Conservation (phyloP, 805 yeast species). For the Saccharomycopsis olivae region DNA sequence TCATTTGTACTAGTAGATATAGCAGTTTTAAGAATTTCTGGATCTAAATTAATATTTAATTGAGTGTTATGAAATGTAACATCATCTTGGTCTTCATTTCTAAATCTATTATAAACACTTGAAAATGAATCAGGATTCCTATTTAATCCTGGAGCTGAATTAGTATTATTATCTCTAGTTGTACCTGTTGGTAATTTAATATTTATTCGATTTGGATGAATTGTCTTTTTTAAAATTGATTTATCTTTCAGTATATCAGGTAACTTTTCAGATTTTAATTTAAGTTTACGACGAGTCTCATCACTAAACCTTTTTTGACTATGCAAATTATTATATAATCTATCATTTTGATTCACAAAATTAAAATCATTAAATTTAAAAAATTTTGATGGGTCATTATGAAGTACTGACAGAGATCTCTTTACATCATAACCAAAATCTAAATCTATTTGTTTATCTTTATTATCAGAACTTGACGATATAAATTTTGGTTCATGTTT, state of each 20-base stretch:
- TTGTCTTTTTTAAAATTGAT: constrained; percentile 9
- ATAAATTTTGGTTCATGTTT: constrained; percentile 14
- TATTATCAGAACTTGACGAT: not conserved
- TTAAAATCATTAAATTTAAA: constrained; percentile 18
- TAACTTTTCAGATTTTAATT: constrained; percentile 15
- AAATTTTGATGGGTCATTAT: constrained; percentile 12
- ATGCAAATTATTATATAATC: constrained; percentile 12
- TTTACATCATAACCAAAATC: constrained; percentile 14
- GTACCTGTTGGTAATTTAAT: not conserved
- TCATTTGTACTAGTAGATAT: not conserved
- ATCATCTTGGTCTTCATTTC: constrained; percentile 17
- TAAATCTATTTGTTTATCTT: constrained; percentile 9
- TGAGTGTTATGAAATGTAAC: constrained; percentile 17
- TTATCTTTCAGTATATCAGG: constrained; percentile 10
- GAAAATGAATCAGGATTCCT: constrained; percentile 11
- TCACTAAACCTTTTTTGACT: constrained; percentile 11
- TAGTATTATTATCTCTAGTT: not conserved
- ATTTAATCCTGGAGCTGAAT: not conserved
- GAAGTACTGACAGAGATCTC: not conserved
- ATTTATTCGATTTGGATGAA: not conserved
- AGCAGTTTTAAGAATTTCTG: not conserved
- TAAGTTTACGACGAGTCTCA: constrained; percentile 4
- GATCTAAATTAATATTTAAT: constrained; percentile 12
- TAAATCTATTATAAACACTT: constrained; percentile 13
- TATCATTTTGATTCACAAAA: constrained; percentile 15